Base-by-base conservation (phyloP, 2,329 filamentous ascomycete genomes). In the Sphaerostilbella broomeana region DNA sequence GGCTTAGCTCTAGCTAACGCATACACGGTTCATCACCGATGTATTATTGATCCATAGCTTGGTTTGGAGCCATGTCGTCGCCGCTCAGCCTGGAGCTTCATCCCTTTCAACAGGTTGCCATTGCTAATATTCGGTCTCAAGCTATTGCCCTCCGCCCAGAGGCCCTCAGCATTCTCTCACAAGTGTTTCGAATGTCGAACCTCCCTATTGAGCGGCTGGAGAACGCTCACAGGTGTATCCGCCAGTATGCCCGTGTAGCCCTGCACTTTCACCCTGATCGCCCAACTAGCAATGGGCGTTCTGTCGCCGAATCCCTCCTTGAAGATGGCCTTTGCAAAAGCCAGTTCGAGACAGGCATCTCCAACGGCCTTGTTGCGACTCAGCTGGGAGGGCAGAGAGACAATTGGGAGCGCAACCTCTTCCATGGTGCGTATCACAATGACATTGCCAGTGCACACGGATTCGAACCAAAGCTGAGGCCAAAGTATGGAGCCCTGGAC, bases 241-340 rank as follows among this genome's bases (percentile, higher is more conserved):
- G 26, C 9, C 11, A 42, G 2, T 35, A 45, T 19, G 46, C 46
- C 8, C 46, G 44, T 2, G 28, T 50, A 16, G 49, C 39, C 10
- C 12, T 50, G 10, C 49, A 51, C 31, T 50, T 51, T 31, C 49
- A 48, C 21, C 49, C 47, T 4, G 49, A 51, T 30, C 46, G 49
- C 16, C 49, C 47, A 4, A 38, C 35, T 10, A 26, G 24, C 24
- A 37, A 25, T 16, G 36, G 32, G 3, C 37, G 30, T n/a, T 40
- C 37, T 4, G 48, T 51, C 9, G 39, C 40, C 9, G 18, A 38
- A 9, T 30, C 43, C 12, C 37, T 51, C 1, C 26, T 47, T 5
- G 35, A 36, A 2, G 42, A 48, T 16, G 47, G 42, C 17, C 36
- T 44, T 28, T 48, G 48, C 26, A 40, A 42, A 22, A 47, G 30